Base-by-base conservation (phyloP, 2,329 filamentous ascomycete genomes). In the Clathrospora elynae region DNA sequence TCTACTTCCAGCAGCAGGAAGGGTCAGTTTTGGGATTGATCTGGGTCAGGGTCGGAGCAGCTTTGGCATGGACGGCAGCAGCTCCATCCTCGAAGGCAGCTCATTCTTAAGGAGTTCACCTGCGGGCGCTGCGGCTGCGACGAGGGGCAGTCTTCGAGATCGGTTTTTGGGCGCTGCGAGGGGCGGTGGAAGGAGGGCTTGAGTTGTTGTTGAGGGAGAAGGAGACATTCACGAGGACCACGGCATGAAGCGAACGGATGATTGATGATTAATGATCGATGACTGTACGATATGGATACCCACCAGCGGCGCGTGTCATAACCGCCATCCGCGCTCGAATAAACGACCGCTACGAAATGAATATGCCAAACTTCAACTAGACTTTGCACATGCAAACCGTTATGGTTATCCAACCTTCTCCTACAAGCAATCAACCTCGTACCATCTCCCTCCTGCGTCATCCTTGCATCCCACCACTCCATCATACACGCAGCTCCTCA, bases 91-190 rank as follows among this genome's bases (percentile, higher is more conserved):
- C n/a, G 67, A 68, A 12, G 62, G 64, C 2, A 70, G 66, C 37
- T 70, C 67, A 2, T 68, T 70, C 23, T 26, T 70, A 19, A 48
- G 62, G 13, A 70, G 66, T 33, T 66, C 62, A 10, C 67, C 67
- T 25, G 62, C 56, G 14, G 51, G 46, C 6, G 57, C 54, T 22
- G 49, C 46, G 14, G 43, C 51, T 22, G 67, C 55, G 8, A 53
- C 55, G n/a, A 55, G 66, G 26, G 61, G 59, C 3, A 57, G 46
- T 29, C 40, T 68, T 35, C 52, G 66, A 35, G 54, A 61, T 18
- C 51, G 62, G 31, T 62, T 68, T 13, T 46, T 67, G 45, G 58
- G 59, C 6, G 57, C 45, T 19, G 51, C 46, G 19, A 46, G 56
- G 17, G 46, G 54, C 16, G 43, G 57, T 22, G 40, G 44, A 32